Base-by-base conservation (phyloP, 1,139 yeast species). In the Suhomyces terraborum region DNA sequence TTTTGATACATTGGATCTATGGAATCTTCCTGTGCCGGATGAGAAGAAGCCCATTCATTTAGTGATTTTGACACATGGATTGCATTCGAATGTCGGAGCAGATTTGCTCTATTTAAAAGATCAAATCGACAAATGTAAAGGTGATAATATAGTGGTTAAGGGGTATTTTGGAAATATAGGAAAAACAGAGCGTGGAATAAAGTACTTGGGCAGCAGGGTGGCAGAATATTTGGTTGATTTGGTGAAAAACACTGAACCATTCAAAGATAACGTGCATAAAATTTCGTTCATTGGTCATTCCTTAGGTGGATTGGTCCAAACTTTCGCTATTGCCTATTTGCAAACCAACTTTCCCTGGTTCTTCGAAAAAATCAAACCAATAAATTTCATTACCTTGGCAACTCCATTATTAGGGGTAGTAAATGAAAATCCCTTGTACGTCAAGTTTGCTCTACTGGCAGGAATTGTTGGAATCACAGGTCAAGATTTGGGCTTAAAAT, bases 401-500 rank as follows among this genome's bases (percentile, higher is more conserved):
- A 77, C 95, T 0, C 99, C 99, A 0, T 67, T 91, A 49, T 66
- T 94, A 12, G 99, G 98, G 0, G 81, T 91, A 1, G 74, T 75
- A 13, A 78, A 86, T 38, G 98, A 91, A 55, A 91, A 89, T 56
- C 98, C 98, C 0, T 79, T 82, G 1, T 89, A 86, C 58, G 84
- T 94, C 20, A 88, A 88, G 55, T 67, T 89, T 41, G 94, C 94
- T 0, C 69, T 93, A 14, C 86, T 84, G 60, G 83, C 89, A 30
- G 98, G 99, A 0, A 75, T 91, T 36, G 93, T 88, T 3, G 99
- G 98, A 0, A 84, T 82, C 54, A 85, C 98, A 0, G 99, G 99
- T 0, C 93, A 87, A 53, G 99, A 93, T 56, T 64, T 93, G 47
- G 94, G 95, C 0, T 69, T 94, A 38, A 64, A 69, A 41, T 64